Conservation (phyloP, 2,329 filamentous ascomycete species). For the Xylariaceae sp. region DNA sequence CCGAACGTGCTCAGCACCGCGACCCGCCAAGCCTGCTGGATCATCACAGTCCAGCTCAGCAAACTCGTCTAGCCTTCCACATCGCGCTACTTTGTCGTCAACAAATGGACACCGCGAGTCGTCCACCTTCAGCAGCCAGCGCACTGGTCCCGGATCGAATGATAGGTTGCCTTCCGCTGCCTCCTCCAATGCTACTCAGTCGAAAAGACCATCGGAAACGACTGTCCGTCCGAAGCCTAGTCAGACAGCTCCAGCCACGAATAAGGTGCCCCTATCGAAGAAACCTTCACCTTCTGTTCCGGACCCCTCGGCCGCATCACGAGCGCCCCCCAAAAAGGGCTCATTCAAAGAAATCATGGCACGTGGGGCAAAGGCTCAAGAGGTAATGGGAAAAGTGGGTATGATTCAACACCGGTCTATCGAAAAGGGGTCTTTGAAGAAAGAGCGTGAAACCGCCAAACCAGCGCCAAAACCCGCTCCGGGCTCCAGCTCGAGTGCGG, state of each 20-base stretch:
- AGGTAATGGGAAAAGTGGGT: constrained; percentile 56
- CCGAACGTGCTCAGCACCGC: constrained; percentile 22
- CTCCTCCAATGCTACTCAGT: constrained; percentile 11
- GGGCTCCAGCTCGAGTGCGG: constrained; percentile 10
- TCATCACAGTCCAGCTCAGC: constrained; percentile 21
- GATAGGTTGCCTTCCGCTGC: constrained; percentile 14
- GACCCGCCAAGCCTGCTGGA: constrained; percentile 24
- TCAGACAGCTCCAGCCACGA: constrained; percentile 14
- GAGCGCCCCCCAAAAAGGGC: constrained; percentile 58
- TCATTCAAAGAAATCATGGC: constrained; percentile 71
- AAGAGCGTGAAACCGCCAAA: constrained; percentile 45
- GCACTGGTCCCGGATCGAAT: constrained; percentile 19
- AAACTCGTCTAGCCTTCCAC: constrained; percentile 29
- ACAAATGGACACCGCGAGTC: constrained; percentile 28
- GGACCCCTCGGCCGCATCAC: constrained; percentile 29
- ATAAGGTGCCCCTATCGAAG: constrained; percentile 24
- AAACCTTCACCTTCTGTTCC: constrained; percentile 27
- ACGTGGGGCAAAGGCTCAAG: constrained; percentile 62
- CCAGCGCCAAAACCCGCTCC: constrained; percentile 38
- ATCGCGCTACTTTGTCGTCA: constrained; percentile 26
- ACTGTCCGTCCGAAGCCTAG: constrained; percentile 24
- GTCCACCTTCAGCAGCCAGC: constrained; percentile 22
- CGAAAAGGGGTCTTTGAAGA: constrained; percentile 56
- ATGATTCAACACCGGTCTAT: constrained; percentile 71
- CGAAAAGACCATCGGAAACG: constrained; percentile 21